Evolutionary conservation across 495 filamentous ascomycete genomes (phyloP).

Genomic region (Haplographium delicatum): DNA sequence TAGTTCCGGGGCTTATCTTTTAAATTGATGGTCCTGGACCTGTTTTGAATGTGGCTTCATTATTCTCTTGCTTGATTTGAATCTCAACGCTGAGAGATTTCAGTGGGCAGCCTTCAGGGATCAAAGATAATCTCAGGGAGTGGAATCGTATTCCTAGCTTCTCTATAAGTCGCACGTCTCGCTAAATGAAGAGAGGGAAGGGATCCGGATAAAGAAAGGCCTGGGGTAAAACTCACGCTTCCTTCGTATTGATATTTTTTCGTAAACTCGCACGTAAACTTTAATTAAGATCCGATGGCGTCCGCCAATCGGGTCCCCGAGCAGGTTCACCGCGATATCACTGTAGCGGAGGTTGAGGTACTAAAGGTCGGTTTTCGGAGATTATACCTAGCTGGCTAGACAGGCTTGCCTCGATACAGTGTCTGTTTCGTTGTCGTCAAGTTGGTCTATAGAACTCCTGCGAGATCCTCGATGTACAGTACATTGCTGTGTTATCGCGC

Average conservation of each 20-base stretch:
- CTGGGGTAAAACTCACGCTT: constrained; percentile 22
- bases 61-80: no score
- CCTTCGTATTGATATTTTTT: constrained; percentile 33
- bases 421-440: constrained; percentile 33
- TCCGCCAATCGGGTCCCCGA: constrained; percentile 30
- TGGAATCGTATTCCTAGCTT: constrained; percentile 28
- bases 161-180: background rate
- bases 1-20: no score
- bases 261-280: constrained; percentile 31
- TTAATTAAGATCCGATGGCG: constrained; percentile 30
- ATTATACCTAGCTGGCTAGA: constrained; percentile 35
- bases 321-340: constrained; percentile 26
- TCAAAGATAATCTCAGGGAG: constrained; percentile 33
- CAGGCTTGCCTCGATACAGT: constrained; percentile 31
- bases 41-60: no score
- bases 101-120: no score
- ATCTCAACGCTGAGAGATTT: no score
- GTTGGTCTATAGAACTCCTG: constrained; percentile 27
- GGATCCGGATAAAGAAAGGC: constrained; percentile 2
- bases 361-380: constrained; percentile 29
- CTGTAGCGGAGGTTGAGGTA: constrained; percentile 28
- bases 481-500: constrained; percentile 30
- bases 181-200: background rate
- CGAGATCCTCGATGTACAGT: constrained; percentile 36
- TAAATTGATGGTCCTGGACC: no score